phyloP scores from a whole-genome alignment of 2,329 filamentous ascomycete genomes.

The Calonectria naviculata region DNA sequence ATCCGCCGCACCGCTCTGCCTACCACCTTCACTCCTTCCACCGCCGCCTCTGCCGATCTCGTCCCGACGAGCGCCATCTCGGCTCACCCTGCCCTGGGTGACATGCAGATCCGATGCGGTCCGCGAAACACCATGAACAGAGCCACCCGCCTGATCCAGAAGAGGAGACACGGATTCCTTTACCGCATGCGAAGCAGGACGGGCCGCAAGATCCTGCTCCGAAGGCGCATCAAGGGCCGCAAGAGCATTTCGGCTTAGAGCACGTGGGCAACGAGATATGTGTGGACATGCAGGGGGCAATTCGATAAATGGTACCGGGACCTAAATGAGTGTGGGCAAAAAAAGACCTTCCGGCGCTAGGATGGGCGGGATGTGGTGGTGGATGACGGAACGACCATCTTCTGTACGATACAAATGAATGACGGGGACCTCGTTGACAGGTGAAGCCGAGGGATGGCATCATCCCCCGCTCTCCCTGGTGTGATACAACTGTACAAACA shows the following conservation, averaged over 20 bases:
- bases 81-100: conserved; percentile 62
- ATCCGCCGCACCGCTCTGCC: conserved; percentile 45
- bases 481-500: conserved; percentile 38
- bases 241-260: conserved; percentile 46
- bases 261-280: neutral
- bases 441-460: conserved; percentile 16
- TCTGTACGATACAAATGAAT: conserved; percentile 37
- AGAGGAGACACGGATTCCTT: conserved; percentile 69
- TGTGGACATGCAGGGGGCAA: neutral
- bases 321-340: neutral
- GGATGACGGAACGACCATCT: neutral
- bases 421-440: conserved; percentile 20
- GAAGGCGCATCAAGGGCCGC: conserved; percentile 65
- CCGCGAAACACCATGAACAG: conserved; percentile 68
- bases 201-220: conserved; percentile 63
- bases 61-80: conserved; percentile 60
- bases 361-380: neutral
- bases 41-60: conserved; percentile 51
- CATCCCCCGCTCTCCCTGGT: conserved; percentile 16
- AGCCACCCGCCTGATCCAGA: conserved; percentile 66
- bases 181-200: conserved; percentile 60
- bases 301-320: neutral
- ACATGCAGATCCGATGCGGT: conserved; percentile 66
- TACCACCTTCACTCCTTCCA: conserved; percentile 44
- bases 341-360: neutral